Evolutionary conservation across 2,329 filamentous ascomycete species (phyloP).

Genomic region (Rhinocladiella similis): DNA sequence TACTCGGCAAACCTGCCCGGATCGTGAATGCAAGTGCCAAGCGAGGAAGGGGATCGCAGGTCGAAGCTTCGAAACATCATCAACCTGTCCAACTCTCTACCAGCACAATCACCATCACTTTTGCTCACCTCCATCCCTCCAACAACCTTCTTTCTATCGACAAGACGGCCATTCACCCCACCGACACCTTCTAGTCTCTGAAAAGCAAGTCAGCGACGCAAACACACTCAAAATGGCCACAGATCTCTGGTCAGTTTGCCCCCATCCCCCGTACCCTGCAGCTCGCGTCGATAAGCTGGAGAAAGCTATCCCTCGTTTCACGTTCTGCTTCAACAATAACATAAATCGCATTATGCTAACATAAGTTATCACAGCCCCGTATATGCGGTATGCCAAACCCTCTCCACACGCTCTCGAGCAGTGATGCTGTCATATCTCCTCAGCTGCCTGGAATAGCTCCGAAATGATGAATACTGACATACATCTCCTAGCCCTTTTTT

Average conservation of each 20-base stretch:
- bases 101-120: slow-evolving; percentile 20
- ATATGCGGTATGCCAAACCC: slow-evolving; percentile 83
- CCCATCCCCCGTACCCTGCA: slow-evolving; percentile 30
- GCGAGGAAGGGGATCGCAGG: slow-evolving; percentile 1
- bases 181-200: neutral
- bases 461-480: slow-evolving; percentile 29
- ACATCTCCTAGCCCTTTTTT: slow-evolving; percentile 72
- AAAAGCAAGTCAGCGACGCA: slow-evolving; percentile 1
- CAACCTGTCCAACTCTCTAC: slow-evolving; percentile 15
- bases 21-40: neutral
- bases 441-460: neutral
- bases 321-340: slow-evolving; percentile 1
- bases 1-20: slow-evolving; percentile 11
- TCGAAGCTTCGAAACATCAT: slow-evolving; percentile 19
- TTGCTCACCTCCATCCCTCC: slow-evolving; percentile 16
- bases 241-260: slow-evolving; percentile 75
- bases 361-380: slow-evolving; percentile 69
- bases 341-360: slow-evolving; percentile 43
- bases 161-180: neutral
- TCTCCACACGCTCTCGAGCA: neutral
- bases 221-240: slow-evolving; percentile 64
- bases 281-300: slow-evolving; percentile 11
- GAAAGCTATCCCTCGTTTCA: neutral
- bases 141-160: slow-evolving; percentile 8
- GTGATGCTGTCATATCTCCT: neutral